Base-by-base conservation (phyloP, 495 filamentous ascomycete species). In the Neohortaea acidophila region DNA sequence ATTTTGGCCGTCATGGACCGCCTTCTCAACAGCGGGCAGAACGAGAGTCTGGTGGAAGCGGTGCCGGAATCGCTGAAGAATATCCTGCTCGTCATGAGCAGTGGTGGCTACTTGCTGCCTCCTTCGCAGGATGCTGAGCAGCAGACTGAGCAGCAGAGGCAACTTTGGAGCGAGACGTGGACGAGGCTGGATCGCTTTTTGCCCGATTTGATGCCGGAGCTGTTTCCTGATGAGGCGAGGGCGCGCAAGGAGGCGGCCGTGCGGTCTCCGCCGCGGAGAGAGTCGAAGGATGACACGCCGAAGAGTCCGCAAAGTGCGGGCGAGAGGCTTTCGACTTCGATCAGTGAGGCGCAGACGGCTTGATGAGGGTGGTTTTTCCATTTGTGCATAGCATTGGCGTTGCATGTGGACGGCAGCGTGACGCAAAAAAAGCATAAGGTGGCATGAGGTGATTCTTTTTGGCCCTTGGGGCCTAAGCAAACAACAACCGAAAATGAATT, bases 21-120 rank as follows among this genome's bases (percentile, higher is more conserved):
- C 20, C 68, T 97, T 50, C 93, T 96, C 79, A 92, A 94, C 56
- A 91, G 83, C 49, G 89, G 89, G 3, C 41, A 41, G 28, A 41
- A 21, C 27, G 48, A 52, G 24, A 43, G 32, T 15, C 38, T 52
- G 79, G 84, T 92, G 59, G 87, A 96, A 64, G 86, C 89, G 21
- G 83, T 99, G 2, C 83, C 85, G 3, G 91, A 99, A 55, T 84
- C 79, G 48, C 62, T 99, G 44, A 99, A 96, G 60, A 99, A 99
- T 45, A 84, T 96, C 36, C 66, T 99, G 11, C 68, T 96, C 11
- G 87, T 99, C 48, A 96, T 99, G 89, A 73, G 83, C 2, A 84
- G 74, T 53, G 84, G 77, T 26, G 86, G 82, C 21, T 86, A 83
- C 48, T 71, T 99, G 5, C 75, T 82, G 0, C 39, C 45, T 11